Evolutionary conservation across 2,329 filamentous ascomycete genomes (phyloP).

Genomic region (Cladophialophora exuberans): DNA sequence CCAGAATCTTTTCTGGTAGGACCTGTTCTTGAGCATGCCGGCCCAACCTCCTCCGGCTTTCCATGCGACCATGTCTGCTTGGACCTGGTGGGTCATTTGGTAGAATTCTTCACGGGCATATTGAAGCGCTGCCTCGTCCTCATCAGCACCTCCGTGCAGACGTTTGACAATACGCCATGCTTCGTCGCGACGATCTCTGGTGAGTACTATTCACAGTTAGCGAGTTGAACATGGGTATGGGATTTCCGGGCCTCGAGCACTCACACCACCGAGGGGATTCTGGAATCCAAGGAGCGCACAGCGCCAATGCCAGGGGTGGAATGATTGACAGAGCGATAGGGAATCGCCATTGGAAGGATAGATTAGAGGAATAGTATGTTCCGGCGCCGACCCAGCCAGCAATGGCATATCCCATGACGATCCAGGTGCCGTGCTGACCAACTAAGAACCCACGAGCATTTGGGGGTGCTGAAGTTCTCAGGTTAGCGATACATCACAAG

Average conservation of each 20-base stretch:
- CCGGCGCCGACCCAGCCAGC: conserved; percentile 50
- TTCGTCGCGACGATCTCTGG: conserved; percentile 50
- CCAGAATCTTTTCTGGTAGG: conserved; percentile 29
- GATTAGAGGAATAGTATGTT: conserved; percentile 48
- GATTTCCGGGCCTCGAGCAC: not conserved
- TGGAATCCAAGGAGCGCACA: conserved; percentile 48
- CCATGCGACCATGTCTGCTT: conserved; percentile 22
- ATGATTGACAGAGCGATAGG: conserved; percentile 48
- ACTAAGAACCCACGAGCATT: conserved; percentile 49
- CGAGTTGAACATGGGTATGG: not conserved
- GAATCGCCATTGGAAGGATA: conserved; percentile 51
- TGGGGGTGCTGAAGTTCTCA: conserved; percentile 15
- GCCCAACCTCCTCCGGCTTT: conserved; percentile 19
- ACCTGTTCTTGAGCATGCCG: conserved; percentile 26
- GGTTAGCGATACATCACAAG: not conserved
- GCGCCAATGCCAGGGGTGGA: conserved; percentile 44
- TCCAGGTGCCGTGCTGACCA: conserved; percentile 51
- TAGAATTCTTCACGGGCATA: conserved; percentile 30
- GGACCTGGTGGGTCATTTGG: conserved; percentile 30
- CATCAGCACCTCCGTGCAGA: conserved; percentile 39
- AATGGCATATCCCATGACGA: conserved; percentile 53
- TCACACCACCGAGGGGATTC: conserved; percentile 54
- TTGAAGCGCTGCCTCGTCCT: conserved; percentile 17
- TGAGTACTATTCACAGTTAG: conserved; percentile 34
- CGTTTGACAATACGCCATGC: conserved; percentile 48